phyloP scores from a whole-genome alignment of 225 moss, liverwort and hornwort genomes.

The Sphagnum tenellum region DNA sequence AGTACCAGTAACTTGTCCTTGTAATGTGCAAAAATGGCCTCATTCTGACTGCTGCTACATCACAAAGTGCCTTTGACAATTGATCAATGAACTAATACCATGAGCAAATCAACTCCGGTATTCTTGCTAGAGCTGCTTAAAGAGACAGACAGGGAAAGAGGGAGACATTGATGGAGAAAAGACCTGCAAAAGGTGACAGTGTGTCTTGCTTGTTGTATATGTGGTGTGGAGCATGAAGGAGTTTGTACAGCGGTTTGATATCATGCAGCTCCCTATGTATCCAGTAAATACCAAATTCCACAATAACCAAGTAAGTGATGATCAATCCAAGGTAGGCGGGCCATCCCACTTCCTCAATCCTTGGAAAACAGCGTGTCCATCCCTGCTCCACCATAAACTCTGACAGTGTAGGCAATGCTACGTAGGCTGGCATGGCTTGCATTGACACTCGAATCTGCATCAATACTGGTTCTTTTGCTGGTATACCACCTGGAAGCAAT shows the following conservation, averaged over 20 bases:
- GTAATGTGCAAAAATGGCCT: too few species aligned
- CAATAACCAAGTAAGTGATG: constrained; percentile 48
- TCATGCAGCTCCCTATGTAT: constrained; percentile 88
- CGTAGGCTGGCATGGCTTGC: constrained; percentile 89
- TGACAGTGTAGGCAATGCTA: constrained; percentile 66
- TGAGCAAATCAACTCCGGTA: too few species aligned
- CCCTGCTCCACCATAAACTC: constrained; percentile 77
- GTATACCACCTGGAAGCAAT: constrained; percentile 55
- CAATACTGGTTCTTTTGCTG: constrained; percentile 67
- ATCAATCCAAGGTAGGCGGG: constrained; percentile 44
- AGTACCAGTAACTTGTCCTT: too few species aligned
- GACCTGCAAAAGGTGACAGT: constrained; percentile 96
- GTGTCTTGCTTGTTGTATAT: constrained; percentile 99
- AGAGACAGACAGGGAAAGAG: too few species aligned
- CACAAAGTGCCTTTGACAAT: too few species aligned
- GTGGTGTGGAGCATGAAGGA: constrained; percentile 90
- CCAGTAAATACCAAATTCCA: constrained; percentile 89
- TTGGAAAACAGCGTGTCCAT: constrained; percentile 73
- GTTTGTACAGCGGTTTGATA: constrained; percentile 86
- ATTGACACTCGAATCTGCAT: constrained; percentile 88
- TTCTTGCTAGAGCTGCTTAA: too few species aligned
- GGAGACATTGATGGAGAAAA: too few species aligned
- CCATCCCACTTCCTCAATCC: constrained; percentile 71
- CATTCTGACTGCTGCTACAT: too few species aligned
- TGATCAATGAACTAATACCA: too few species aligned